phyloP scores from a whole-genome alignment of 2,329 filamentous ascomycete species.

The Fusarium continuum region DNA sequence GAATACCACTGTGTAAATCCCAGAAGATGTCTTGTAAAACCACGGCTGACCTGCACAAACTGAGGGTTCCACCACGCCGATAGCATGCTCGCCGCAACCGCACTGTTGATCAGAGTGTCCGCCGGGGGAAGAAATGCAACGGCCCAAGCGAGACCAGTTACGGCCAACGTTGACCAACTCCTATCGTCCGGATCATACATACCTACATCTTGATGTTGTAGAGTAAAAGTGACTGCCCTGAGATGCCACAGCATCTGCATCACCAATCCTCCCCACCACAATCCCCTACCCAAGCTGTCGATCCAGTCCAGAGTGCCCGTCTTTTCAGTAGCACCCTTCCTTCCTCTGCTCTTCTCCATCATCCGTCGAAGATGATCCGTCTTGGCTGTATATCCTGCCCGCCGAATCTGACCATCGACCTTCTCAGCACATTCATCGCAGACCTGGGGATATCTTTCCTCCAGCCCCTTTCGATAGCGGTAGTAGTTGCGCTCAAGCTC shows the following conservation, averaged over 20 bases:
- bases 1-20: conserved; percentile 73
- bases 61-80: conserved; percentile 76
- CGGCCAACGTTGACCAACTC: conserved; percentile 23
- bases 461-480: conserved; percentile 75
- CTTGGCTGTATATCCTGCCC: conserved; percentile 81
- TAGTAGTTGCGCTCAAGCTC: conserved; percentile 75
- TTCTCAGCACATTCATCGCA: conserved; percentile 81
- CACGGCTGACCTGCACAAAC: conserved; percentile 67
- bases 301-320: conserved; percentile 55
- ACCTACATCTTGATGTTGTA: conserved; percentile 43
- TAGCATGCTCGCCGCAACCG: conserved; percentile 59
- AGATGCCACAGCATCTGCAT: conserved; percentile 64
- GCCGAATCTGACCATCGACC: conserved; percentile 74
- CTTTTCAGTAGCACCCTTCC: conserved; percentile 38
- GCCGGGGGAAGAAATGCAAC: conserved; percentile 51
- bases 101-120: conserved; percentile 56
- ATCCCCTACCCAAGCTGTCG: conserved; percentile 53
- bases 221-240: conserved; percentile 38
- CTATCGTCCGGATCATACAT: conserved; percentile 49
- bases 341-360: conserved; percentile 70
- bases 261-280: conserved; percentile 60
- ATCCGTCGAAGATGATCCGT: conserved; percentile 81
- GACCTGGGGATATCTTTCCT: conserved; percentile 87
- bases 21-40: conserved; percentile 66
- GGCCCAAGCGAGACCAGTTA: conserved; percentile 23